These are phyloP conservation scores for Colletotrichum agaves DNA, from an alignment of 2,329 filamentous ascomycete species.

Conservation along the genomic window DNA sequence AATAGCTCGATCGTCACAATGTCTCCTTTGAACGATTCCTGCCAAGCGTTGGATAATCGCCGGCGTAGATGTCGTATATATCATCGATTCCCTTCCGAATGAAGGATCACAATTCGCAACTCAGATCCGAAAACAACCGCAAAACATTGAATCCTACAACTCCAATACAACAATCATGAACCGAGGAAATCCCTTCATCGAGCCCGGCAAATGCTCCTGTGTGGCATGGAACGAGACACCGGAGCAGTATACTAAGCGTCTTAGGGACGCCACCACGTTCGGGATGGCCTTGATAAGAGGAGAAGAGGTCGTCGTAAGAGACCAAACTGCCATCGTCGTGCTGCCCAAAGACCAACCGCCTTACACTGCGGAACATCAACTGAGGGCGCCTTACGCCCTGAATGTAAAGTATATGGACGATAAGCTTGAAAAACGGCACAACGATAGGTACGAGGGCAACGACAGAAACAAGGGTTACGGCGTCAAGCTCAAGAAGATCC, in stretches of 20 bases:
- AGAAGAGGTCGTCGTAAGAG: no score
- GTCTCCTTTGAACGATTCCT: neutral
- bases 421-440: neutral
- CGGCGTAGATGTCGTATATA: neutral
- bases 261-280: no score
- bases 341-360: no score
- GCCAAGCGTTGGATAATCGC: neutral
- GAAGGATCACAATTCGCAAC: neutral
- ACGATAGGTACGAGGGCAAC: neutral
- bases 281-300: no score
- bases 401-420: neutral
- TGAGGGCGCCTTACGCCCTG: neutral
- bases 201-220: no score
- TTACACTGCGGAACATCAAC: neutral
- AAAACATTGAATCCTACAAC: no score
- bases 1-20: neutral
- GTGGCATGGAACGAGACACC: no score
- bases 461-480: conserved; percentile 35
- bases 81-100: neutral
- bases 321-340: no score
- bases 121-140: neutral
- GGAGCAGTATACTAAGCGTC: no score
- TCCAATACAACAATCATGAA: no score
- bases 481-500: conserved; percentile 42
- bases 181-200: no score